Conservation (phyloP, 257 asterid species). For the Solanum corneliomulleri region DNA sequence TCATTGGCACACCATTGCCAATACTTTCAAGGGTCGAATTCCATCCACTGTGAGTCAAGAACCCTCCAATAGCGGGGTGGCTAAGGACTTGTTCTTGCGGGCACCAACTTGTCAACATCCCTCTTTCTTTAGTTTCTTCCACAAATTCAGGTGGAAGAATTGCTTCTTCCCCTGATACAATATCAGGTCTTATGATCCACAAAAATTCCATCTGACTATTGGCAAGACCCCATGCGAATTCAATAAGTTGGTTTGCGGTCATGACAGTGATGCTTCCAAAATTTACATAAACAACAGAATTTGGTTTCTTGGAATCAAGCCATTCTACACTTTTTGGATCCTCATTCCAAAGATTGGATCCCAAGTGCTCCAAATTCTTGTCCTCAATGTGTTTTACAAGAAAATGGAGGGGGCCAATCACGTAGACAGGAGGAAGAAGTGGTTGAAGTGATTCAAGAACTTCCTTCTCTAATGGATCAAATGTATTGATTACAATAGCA, state of each 20-base stretch:
- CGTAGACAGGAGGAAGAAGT: too few relatives aligned
- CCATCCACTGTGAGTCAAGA: conserved; percentile 52
- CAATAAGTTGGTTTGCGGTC: conserved; percentile 22
- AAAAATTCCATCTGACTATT: conserved; percentile 23
- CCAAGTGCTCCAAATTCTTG: conserved; percentile 1
- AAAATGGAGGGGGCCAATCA: conserved; percentile 40
- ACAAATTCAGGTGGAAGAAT: conserved; percentile 17
- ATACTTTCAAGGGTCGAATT: conserved; percentile 41
- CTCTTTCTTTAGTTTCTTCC: conserved; percentile 21
- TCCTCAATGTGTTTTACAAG: conserved; percentile 8
- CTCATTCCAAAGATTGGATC: conserved; percentile 42
- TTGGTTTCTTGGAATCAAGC: conserved; percentile 29
- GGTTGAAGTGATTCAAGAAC: conserved; percentile 6
- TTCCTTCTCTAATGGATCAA: conserved; percentile 32
- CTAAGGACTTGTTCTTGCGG: conserved; percentile 38
- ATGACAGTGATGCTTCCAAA: conserved; percentile 26
- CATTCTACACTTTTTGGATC: conserved; percentile 33
- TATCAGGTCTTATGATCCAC: conserved; percentile 46
- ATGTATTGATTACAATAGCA: conserved; percentile 35
- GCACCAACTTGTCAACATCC: conserved; percentile 36
- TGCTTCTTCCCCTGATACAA: conserved; percentile 23
- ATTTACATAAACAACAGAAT: conserved; percentile 33
- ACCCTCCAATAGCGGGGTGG: conserved; percentile 42
- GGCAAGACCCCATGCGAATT: conserved; percentile 52
- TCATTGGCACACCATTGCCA: conserved; percentile 34